Percentiles rank a stretch among this genome's conserved stretches.
Conservation (phyloP, 208 protist genomes). For the Trypanosoma congolense region DNA sequence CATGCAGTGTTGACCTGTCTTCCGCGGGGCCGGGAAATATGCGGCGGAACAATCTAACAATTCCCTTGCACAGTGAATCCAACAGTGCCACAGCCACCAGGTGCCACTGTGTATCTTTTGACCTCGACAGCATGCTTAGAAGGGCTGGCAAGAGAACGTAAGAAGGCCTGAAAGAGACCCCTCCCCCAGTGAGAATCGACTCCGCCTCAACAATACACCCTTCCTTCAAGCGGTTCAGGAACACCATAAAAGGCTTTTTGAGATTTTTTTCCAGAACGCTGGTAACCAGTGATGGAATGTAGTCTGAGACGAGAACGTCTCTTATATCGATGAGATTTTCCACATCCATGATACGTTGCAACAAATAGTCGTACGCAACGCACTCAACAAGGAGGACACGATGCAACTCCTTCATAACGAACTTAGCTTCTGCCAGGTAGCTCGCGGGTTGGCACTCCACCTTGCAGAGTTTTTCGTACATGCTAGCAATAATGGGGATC, state of each 20-base stretch:
- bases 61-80: slow-evolving; percentile 58
- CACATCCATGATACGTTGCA: slow-evolving; percentile 67
- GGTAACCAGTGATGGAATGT: slow-evolving; percentile 51
- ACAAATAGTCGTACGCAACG: slow-evolving; percentile 78
- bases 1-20: neutral
- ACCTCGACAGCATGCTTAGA: slow-evolving; percentile 61
- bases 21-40: slow-evolving; percentile 17
- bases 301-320: slow-evolving; percentile 55
- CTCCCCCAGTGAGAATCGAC: slow-evolving; percentile 26
- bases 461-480: slow-evolving; percentile 39
- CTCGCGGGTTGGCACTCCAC: slow-evolving; percentile 10
- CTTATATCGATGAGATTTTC: slow-evolving; percentile 56
- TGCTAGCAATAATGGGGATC: slow-evolving; percentile 42
- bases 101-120: slow-evolving; percentile 62
- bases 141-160: slow-evolving; percentile 53
- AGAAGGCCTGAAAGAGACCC: slow-evolving; percentile 15
- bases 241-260: slow-evolving; percentile 77
- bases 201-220: slow-evolving; percentile 59
- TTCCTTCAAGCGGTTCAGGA: slow-evolving; percentile 72
- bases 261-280: slow-evolving; percentile 69
- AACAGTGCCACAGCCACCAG: slow-evolving; percentile 68
- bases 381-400: slow-evolving; percentile 63
- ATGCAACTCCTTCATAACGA: slow-evolving; percentile 61
- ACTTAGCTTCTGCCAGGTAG: slow-evolving; percentile 39
- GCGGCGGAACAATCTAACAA: slow-evolving; percentile 52